These are phyloP conservation scores for Millerago galiae DNA, from an alignment of 805 yeast species.

Conservation along the genomic window DNA sequence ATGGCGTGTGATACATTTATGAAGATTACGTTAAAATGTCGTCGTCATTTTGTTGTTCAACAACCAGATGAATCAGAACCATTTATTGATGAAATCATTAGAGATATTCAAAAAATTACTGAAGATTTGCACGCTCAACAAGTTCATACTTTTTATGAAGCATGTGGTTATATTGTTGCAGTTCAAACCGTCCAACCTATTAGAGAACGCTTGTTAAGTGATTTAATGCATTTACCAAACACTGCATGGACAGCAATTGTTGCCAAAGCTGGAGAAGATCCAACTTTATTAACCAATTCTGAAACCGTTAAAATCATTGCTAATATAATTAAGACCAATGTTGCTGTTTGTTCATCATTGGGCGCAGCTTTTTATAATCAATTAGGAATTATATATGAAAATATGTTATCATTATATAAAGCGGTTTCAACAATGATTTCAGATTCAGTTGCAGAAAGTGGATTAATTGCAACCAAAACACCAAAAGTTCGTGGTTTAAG, in stretches of 20 bases:
- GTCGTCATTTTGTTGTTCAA: constrained; percentile 85
- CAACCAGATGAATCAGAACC: constrained; percentile 86
- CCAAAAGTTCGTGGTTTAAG: constrained; percentile 93
- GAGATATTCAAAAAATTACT: constrained; percentile 77
- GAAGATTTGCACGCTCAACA: constrained; percentile 95
- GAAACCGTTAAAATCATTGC: constrained; percentile 92
- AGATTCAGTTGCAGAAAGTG: constrained; percentile 70
- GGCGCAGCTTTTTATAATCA: constrained; percentile 91
- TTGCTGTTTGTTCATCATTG: constrained; percentile 88
- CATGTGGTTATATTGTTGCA: constrained; percentile 88
- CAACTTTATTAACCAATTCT: constrained; percentile 64
- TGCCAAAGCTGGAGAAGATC: constrained; percentile 77
- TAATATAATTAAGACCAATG: constrained; percentile 90
- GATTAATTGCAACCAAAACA: constrained; percentile 86
- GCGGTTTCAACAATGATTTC: constrained; percentile 87
- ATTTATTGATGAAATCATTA: constrained; percentile 83
- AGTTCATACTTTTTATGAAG: constrained; percentile 95
- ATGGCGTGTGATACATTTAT: constrained; percentile 99
- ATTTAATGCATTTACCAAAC: constrained; percentile 87
- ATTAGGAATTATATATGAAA: constrained; percentile 77
- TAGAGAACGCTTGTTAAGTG: constrained; percentile 65
- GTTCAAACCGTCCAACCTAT: constrained; percentile 71
- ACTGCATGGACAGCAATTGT: constrained; percentile 91
- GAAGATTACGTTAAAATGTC: constrained; percentile 91
- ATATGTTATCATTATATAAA: constrained; percentile 81